Evolutionary conservation across 2,329 filamentous ascomycete genomes (phyloP).

Genomic region (Thermomyces lanuginosus): DNA sequence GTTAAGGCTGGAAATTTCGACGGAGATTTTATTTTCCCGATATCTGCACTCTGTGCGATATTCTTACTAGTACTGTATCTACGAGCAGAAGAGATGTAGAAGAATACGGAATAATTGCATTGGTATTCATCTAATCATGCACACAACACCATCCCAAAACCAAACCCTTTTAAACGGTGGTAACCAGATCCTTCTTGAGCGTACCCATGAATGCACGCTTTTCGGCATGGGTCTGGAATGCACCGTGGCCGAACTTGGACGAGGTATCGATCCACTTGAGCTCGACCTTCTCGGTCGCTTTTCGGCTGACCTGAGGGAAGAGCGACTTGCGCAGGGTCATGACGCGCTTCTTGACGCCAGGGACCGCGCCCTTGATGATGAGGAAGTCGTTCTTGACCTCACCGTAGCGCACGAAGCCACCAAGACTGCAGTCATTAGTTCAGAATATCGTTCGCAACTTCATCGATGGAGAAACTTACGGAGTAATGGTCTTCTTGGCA

Average conservation of each 20-base stretch:
- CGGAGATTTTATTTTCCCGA: too few relatives aligned
- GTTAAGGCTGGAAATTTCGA: too few relatives aligned
- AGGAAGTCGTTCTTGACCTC: conserved; percentile 99
- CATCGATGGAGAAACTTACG: conserved; percentile 50
- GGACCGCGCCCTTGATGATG: conserved; percentile 93
- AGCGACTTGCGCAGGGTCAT: conserved; percentile 98
- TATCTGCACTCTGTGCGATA: too few relatives aligned
- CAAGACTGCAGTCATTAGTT: conserved; percentile 46
- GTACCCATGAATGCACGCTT: conserved; percentile 96
- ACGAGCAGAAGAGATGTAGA: too few relatives aligned
- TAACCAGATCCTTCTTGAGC: conserved; percentile 90
- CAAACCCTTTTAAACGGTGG: conserved; percentile 34
- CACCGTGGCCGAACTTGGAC: conserved; percentile 99
- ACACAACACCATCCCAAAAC: conserved; percentile 18
- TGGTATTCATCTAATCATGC: conserved; percentile 24
- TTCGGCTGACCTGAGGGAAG: conserved; percentile 90
- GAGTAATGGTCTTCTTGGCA: conserved; percentile 98
- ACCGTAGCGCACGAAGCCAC: conserved; percentile 98
- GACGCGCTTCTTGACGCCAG: conserved; percentile 98
- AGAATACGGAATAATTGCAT: too few relatives aligned
- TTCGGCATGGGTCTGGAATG: conserved; percentile 95
- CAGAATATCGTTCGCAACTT: background rate
- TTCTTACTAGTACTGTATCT: too few relatives aligned
- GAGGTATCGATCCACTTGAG: conserved; percentile 99
- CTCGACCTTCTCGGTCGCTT: conserved; percentile 95